Evolutionary conservation across 345 rosid genomes (phyloP).

Genomic region (Passiflora organensis): DNA sequence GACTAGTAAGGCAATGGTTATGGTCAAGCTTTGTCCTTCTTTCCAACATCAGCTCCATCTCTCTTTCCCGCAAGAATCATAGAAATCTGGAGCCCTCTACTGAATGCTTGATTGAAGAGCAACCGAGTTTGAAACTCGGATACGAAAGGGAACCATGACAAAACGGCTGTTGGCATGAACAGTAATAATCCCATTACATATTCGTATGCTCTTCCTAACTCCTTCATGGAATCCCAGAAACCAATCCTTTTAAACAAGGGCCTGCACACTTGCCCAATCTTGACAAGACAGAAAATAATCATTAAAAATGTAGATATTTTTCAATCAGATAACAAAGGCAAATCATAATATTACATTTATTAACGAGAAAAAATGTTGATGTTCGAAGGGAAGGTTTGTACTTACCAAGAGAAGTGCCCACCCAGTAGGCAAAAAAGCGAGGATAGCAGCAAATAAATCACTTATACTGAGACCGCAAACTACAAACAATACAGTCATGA

Average conservation of each 20-base stretch:
- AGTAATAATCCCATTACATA: constrained; percentile 68
- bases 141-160: constrained; percentile 88
- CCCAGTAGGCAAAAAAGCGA: constrained; percentile 84
- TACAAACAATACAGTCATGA: constrained; percentile 78
- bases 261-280: constrained; percentile 77
- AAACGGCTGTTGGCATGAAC: constrained; percentile 62
- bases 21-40: neutral
- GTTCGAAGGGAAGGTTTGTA: constrained; percentile 6
- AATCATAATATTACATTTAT: no score
- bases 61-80: constrained; percentile 67
- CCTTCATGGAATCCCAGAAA: constrained; percentile 79
- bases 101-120: constrained; percentile 92
- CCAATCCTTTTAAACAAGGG: constrained; percentile 41
- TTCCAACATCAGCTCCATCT: constrained; percentile 29
- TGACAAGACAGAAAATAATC: constrained; percentile 3
- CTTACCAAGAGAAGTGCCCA: constrained; percentile 93
- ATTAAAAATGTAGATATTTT: neutral
- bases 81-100: constrained; percentile 92
- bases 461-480: constrained; percentile 54
- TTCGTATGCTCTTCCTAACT: constrained; percentile 86
- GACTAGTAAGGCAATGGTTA: no score
- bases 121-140: constrained; percentile 83
- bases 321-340: no score
- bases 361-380: no score
- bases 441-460: constrained; percentile 66